Conservation (phyloP, 2,329 filamentous ascomycete genomes). For the Hortaea werneckii region DNA sequence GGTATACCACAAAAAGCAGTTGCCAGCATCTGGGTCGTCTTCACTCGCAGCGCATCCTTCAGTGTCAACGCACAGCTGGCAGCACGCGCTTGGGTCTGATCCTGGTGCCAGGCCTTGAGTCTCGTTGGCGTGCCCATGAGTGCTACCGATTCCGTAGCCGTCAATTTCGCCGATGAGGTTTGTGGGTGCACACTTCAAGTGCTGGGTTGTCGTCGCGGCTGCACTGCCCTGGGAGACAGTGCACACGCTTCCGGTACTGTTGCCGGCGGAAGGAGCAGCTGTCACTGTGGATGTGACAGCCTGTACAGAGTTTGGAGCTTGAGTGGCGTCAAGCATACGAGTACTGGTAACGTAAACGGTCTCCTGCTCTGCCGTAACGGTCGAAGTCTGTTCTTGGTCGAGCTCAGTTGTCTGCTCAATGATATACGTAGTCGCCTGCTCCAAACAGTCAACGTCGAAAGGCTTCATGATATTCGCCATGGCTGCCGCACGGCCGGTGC, state of each 20-base stretch:
- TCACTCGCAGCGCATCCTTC: conserved; percentile 16
- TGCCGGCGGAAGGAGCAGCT: background rate
- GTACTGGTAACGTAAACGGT: conserved; percentile 11
- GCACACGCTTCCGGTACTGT: conserved; percentile 9
- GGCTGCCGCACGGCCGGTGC: background rate
- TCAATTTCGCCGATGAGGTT: conserved; percentile 15
- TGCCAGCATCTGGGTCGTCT: conserved; percentile 16
- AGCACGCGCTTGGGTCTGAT: conserved; percentile 17
- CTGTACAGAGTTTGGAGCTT: conserved; percentile 4
- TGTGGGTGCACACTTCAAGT: conserved; percentile 19
- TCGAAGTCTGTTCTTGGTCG: conserved; percentile 11
- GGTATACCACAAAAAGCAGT: conserved; percentile 20
- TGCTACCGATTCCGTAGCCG: conserved; percentile 16
- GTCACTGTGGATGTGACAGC: conserved; percentile 13
- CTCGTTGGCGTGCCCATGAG: conserved; percentile 11
- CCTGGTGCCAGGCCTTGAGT: conserved; percentile 15
- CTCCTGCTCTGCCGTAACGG: conserved; percentile 13
- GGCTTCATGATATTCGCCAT: conserved; percentile 5
- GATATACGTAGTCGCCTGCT: conserved; percentile 15
- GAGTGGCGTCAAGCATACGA: conserved; percentile 3
- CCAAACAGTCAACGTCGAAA: conserved; percentile 16
- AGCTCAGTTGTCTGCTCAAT: conserved; percentile 8
- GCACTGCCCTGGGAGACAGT: conserved; percentile 12
- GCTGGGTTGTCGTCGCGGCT: conserved; percentile 16
- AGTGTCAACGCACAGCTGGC: conserved; percentile 17